Conservation (phyloP, 495 filamentous ascomycete genomes). For the Penicilliopsis zonata region DNA sequence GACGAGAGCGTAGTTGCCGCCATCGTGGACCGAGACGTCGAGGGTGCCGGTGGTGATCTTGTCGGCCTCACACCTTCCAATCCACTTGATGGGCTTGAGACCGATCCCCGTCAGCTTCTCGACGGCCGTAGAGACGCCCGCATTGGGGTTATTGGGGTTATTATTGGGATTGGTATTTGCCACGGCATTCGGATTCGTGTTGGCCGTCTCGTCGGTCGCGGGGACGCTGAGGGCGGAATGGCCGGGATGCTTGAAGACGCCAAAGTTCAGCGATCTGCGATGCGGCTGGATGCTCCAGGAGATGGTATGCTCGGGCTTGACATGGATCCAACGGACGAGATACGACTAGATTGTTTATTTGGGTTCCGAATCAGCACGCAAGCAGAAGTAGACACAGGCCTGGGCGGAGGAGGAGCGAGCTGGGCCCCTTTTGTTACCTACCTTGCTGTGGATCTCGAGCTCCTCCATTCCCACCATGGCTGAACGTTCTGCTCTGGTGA, state of each 20-base stretch:
- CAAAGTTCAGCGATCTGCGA: slow-evolving; percentile 96
- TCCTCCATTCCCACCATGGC: slow-evolving; percentile 92
- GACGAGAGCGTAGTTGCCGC: slow-evolving; percentile 90
- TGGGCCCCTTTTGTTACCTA: slow-evolving; percentile 26
- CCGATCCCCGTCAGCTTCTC: slow-evolving; percentile 79
- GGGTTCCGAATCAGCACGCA: too few relatives aligned
- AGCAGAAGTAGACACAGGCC: too few relatives aligned
- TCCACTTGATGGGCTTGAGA: slow-evolving; percentile 76
- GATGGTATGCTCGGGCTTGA: slow-evolving; percentile 78
- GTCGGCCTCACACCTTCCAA: slow-evolving; percentile 91
- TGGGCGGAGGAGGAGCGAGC: background rate
- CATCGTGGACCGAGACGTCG: slow-evolving; percentile 57
- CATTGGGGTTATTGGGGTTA: too few relatives aligned
- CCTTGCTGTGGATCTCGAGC: slow-evolving; percentile 95
- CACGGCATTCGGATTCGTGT: slow-evolving; percentile 29
- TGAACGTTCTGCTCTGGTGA: too few relatives aligned
- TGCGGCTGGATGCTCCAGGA: slow-evolving; percentile 97
- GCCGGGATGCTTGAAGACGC: slow-evolving; percentile 91
- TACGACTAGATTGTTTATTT: slow-evolving; percentile 79
- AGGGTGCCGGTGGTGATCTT: slow-evolving; percentile 88
- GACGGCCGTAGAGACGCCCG: slow-evolving; percentile 44
- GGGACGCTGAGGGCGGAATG: slow-evolving; percentile 37
- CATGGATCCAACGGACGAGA: slow-evolving; percentile 92
- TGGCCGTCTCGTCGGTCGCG: slow-evolving; percentile 27
- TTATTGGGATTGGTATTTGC: slow-evolving; percentile 14